phyloP scores from a whole-genome alignment of 2,329 filamentous ascomycete species.

The Exophiala bonariae region DNA sequence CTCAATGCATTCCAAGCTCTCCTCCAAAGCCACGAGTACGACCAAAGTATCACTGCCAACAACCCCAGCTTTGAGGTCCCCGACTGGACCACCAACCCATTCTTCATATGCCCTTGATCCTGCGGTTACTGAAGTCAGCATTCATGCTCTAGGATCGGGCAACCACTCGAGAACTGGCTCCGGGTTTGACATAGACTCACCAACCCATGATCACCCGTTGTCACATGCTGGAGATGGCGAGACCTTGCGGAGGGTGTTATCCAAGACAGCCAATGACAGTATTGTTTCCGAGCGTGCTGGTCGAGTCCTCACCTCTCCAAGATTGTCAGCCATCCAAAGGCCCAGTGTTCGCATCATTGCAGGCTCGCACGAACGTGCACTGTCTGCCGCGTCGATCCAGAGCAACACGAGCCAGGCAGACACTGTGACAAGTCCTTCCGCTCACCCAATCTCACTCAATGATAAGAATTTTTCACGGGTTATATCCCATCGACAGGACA shows the following conservation, averaged over 20 bases:
- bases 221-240: conserved; percentile 21
- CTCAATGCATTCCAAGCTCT: conserved; percentile 33
- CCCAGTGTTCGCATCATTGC: conserved; percentile 5
- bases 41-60: conserved; percentile 42
- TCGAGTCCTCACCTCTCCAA: conserved; percentile 19
- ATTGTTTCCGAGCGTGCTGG: conserved; percentile 12
- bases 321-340: conserved; percentile 8
- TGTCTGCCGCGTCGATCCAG: conserved; percentile 16
- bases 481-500: conserved; percentile 12
- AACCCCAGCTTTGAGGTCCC: conserved; percentile 39
- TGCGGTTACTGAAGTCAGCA: conserved; percentile 48
- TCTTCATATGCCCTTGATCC: conserved; percentile 39
- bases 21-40: conserved; percentile 43
- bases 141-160: conserved; percentile 32
- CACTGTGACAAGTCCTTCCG: conserved; percentile 5
- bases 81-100: conserved; percentile 38
- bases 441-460: conserved; percentile 3
- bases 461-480: conserved; percentile 15
- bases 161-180: conserved; percentile 27
- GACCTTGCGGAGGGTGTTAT: conserved; percentile 25
- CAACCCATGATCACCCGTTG: conserved; percentile 16
- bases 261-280: conserved; percentile 33
- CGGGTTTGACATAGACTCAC: conserved; percentile 18
- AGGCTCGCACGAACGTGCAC: conserved; percentile 19
- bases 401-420: conserved; percentile 16